These are phyloP conservation scores for Penicillium thymicola DNA, from an alignment of 2,329 filamentous ascomycete species.

Conservation along the genomic window DNA sequence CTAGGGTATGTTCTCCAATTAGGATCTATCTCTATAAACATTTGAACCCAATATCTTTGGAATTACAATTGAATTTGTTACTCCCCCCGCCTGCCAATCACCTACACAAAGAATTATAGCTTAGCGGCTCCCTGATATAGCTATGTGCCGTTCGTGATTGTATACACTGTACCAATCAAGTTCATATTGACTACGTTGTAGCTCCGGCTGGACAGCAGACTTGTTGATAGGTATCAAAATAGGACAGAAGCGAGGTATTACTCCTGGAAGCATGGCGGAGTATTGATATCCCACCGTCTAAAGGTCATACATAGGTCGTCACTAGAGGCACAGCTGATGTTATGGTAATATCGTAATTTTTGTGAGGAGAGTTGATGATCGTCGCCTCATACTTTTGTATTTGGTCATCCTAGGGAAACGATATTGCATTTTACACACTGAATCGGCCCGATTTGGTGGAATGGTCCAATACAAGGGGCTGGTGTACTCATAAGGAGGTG, in stretches of 20 bases:
- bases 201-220: not conserved
- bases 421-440: not conserved
- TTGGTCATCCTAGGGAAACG: not conserved
- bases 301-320: not conserved
- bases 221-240: not conserved
- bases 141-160: not conserved
- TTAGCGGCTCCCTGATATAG: not conserved
- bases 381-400: not conserved
- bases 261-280: not conserved
- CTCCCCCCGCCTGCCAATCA: not conserved
- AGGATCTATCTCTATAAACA: not conserved
- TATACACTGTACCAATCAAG: not conserved
- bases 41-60: not conserved
- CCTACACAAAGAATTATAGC: not conserved
- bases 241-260: not conserved
- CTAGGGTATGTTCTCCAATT: not conserved
- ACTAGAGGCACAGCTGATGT: not conserved
- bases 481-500: constrained; percentile 2
- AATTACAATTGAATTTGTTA: not conserved
- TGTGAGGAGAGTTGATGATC: not conserved
- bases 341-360: not conserved
- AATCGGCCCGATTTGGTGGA: not conserved
- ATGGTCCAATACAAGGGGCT: constrained; percentile 3
- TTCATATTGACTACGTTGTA: not conserved
- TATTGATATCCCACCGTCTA: not conserved